A percentile compares a stretch with the other conserved stretches of the same genome.
Conservation (phyloP, 2,329 filamentous ascomycete species). For the Penicillium sp. region DNA sequence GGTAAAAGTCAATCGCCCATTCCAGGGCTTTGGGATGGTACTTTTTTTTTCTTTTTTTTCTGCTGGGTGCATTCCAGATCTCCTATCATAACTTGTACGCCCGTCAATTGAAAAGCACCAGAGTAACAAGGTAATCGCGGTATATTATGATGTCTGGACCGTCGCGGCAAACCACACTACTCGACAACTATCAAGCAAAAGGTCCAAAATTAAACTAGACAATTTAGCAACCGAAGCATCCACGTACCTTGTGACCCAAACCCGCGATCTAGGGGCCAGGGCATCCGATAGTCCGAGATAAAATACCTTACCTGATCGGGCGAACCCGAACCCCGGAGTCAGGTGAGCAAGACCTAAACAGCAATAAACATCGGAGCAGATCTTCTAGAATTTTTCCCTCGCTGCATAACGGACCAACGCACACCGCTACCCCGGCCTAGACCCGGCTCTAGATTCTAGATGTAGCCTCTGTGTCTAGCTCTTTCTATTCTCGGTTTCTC, state of each 20-base stretch:
- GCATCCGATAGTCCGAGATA: neutral
- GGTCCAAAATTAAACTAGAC: neutral
- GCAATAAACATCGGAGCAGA: constrained; percentile 4
- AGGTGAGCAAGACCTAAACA: neutral
- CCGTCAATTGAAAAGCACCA: neutral
- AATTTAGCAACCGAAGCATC: neutral
- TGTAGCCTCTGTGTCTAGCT: neutral
- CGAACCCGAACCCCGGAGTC: constrained; percentile 3
- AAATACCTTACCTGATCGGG: constrained; percentile 3
- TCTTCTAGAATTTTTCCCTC: constrained; percentile 7
- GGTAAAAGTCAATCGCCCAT: constrained; percentile 13
- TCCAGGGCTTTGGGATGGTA: neutral
- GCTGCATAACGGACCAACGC: neutral
- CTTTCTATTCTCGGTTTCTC: neutral
- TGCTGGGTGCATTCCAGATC: neutral
- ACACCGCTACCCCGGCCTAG: neutral
- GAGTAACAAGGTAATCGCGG: neutral
- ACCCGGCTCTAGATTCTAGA: neutral
- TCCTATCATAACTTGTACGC: neutral
- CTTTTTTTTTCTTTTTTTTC: neutral
- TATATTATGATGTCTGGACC: neutral
- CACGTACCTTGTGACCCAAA: neutral
- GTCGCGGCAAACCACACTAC: neutral
- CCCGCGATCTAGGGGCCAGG: neutral
- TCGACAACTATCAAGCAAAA: too few species aligned